A percentile compares a stretch with the other conserved stretches of the same genome.
Conservation (phyloP, 495 filamentous ascomycete genomes). For the Penicillium coprophilum region DNA sequence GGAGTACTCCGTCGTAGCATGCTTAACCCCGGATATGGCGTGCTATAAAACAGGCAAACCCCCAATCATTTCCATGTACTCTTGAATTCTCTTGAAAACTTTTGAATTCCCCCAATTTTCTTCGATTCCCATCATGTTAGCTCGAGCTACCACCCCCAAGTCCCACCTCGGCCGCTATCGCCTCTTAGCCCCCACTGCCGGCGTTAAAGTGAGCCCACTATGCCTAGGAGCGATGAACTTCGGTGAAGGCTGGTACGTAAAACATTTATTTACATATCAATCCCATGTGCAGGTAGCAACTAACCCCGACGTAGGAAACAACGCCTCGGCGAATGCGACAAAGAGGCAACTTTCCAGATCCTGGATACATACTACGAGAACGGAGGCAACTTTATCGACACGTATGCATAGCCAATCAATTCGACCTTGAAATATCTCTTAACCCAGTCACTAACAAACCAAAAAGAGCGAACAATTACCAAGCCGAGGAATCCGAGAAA, state of each 20-base stretch:
- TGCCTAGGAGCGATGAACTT: conserved; percentile 66
- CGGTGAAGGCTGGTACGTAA: conserved; percentile 50
- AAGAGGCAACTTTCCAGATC: conserved; percentile 61
- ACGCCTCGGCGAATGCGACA: conserved; percentile 57
- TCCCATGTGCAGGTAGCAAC: background rate
- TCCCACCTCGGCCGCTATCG: conserved; percentile 56
- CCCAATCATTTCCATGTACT: background rate
- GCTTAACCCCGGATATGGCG: background rate
- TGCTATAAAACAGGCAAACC: background rate
- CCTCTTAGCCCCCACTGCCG: conserved; percentile 57
- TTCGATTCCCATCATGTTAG: conserved; percentile 10
- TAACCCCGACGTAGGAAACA: conserved; percentile 26
- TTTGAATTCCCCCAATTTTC: background rate
- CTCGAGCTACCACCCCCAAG: conserved; percentile 15
- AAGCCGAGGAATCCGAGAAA: conserved; percentile 63
- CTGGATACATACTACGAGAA: conserved; percentile 65
- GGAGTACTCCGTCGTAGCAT: too few species aligned
- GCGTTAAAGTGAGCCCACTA: conserved; percentile 58
- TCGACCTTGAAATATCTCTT: background rate
- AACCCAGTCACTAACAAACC: background rate
- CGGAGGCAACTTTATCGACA: conserved; percentile 81
- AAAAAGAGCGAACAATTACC: conserved; percentile 60
- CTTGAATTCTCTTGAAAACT: background rate
- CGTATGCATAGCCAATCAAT: conserved; percentile 24
- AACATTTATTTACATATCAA: background rate